phyloP scores from a whole-genome alignment of 1,284 basidiomycete genomes.

The Sphagnurus paluster region DNA sequence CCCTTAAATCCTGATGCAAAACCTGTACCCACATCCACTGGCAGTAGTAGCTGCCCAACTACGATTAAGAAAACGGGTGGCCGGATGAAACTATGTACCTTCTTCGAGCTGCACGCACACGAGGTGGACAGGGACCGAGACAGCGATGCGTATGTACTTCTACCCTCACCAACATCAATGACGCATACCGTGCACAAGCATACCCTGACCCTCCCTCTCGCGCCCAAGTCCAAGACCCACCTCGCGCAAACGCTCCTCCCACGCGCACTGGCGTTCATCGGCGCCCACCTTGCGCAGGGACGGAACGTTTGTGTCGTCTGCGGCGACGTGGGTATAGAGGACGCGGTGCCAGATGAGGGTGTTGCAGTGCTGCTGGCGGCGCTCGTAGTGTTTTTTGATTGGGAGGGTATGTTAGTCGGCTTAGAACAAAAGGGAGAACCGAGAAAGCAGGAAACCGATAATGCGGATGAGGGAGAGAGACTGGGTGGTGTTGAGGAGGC shows the following conservation, averaged over 20 bases:
- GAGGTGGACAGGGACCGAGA: not conserved
- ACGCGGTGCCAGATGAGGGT: conserved; percentile 36
- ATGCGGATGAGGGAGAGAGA: conserved; percentile 8
- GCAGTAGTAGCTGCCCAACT: conserved; percentile 17
- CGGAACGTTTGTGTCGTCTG: conserved; percentile 42
- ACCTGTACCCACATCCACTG: not conserved
- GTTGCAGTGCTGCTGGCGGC: conserved; percentile 26
- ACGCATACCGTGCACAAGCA: not conserved
- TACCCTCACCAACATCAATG: conserved; percentile 6
- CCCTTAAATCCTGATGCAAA: conserved; percentile 3
- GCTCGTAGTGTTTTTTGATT: conserved; percentile 58
- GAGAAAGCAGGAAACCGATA: not conserved
- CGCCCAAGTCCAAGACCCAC: conserved; percentile 11
- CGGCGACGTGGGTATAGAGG: conserved; percentile 33
- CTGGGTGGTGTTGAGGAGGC: not conserved
- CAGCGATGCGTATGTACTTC: conserved; percentile 11
- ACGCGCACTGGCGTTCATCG: conserved; percentile 12
- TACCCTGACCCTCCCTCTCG: conserved; percentile 6
- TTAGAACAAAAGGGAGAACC: not conserved
- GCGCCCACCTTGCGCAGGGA: conserved; percentile 25
- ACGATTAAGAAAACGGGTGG: conserved; percentile 38
- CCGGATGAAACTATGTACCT: conserved; percentile 36
- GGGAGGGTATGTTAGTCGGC: not conserved
- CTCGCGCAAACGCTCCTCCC: conserved; percentile 12
- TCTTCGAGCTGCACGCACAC: conserved; percentile 27